Conservation (phyloP, 805 yeast genomes). For the Metschnikowia vanudenii region DNA sequence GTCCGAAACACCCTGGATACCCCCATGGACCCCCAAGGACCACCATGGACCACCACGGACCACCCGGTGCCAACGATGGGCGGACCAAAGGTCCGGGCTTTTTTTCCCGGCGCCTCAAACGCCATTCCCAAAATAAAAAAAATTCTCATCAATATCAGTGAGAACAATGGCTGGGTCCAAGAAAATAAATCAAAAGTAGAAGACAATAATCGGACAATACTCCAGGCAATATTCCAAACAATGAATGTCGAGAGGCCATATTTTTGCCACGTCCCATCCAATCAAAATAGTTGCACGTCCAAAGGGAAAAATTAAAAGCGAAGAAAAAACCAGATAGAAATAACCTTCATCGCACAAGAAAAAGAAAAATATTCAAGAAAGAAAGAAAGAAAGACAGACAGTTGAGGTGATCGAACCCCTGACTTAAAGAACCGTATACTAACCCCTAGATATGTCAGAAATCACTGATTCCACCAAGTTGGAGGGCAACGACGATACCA, state of each 20-base stretch:
- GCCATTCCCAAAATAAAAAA: constrained; percentile 1
- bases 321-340: background rate
- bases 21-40: background rate
- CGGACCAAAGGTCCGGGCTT: too few relatives aligned
- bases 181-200: background rate
- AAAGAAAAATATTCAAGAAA: too few relatives aligned
- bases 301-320: background rate
- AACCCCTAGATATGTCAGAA: constrained; percentile 34
- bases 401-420: too few relatives aligned
- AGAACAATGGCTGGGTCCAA: constrained; percentile 2
- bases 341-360: background rate
- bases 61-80: background rate
- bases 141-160: background rate
- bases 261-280: too few relatives aligned
- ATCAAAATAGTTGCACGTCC: background rate
- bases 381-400: too few relatives aligned
- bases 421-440: too few relatives aligned
- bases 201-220: too few relatives aligned
- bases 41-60: background rate
- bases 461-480: constrained; percentile 38
- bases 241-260: background rate
- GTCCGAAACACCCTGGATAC: background rate
- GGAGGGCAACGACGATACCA: constrained; percentile 29
- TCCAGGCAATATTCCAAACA: background rate
- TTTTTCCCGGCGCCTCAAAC: background rate